Evolutionary conservation across 2,329 filamentous ascomycete species (phyloP), one percentile per base, ranked within the genome.

Genomic region (Capronia epimyces): DNA sequence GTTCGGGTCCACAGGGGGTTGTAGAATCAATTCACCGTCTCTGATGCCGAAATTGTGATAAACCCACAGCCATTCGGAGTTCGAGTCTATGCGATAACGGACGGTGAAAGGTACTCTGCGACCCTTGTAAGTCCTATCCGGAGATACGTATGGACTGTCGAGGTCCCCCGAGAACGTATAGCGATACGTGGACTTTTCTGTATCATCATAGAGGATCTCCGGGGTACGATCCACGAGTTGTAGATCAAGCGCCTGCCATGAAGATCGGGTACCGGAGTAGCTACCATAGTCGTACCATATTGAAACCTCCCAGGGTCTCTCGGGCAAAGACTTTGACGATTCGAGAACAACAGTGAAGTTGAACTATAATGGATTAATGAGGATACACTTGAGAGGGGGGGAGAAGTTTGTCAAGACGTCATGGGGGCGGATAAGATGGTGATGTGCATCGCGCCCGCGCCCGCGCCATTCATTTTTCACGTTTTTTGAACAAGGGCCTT

Each of bases 261-360:
- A 49, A 7, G 53, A 46, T 25, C 49, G 58, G 46, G 34, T 45
- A n/a, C 53, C 55, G 16, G 49, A 48, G 34, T 69, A 54, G 81
- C 77, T 74, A 29, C 66, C 73, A 45, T 79, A 77, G 60, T 85
- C 82, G 56, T 87, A 81, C 87, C 89, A 95, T 6, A 94, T 68
- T 13, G 80, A 79, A 25, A 89, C 79, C 60, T 93, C 78, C 84
- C 87, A 93, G 16, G 74, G 62, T 54, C 80, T 72, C 13, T 78
- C 69, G 6, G 74, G 73, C 41, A 77, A 76, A 29, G 72, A 72
- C 18, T 66, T 67, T 34, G 80, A 79, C 36, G 84, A 79, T 60
- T 90, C 83, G 25, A 95, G 74, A 10, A 90, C 68, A 5, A 86
- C 83, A 0, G 79, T 83, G 59, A 96, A 84, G 1, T 66, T 65